A percentile compares a stretch with the other conserved stretches of the same genome.
Evolutionary conservation across 83 land plant species (phyloP).

Genomic region (Diphasiastrum complanatum): DNA sequence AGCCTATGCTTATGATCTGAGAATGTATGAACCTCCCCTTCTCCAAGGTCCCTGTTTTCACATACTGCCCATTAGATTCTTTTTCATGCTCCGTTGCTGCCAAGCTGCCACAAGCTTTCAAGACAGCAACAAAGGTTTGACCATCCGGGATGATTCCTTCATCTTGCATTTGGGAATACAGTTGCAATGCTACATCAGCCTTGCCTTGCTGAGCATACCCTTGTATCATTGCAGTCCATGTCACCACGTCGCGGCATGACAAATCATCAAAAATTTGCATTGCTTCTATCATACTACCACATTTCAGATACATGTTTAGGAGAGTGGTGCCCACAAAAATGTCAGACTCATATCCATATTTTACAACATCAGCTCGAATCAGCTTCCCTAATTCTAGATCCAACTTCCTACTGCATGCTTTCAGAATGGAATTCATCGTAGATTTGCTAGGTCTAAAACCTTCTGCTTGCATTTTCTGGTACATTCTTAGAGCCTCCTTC

Average conservation of each 20-base stretch:
- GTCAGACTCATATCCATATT: constrained; percentile 1
- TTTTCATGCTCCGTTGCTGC: too few species aligned
- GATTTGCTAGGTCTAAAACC: constrained; percentile 3
- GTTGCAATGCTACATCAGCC: background rate
- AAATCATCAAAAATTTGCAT: background rate
- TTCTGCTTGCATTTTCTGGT: constrained; percentile 1
- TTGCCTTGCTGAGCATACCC: background rate
- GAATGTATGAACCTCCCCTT: too few species aligned
- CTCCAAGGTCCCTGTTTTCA: too few species aligned
- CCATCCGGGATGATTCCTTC: too few species aligned
- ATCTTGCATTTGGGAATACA: background rate
- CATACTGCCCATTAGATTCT: too few species aligned
- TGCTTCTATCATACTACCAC: background rate
- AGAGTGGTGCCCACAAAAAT: background rate
- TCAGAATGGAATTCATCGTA: constrained; percentile 16
- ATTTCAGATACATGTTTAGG: background rate
- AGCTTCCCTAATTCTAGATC: constrained; percentile 6
- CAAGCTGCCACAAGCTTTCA: too few species aligned
- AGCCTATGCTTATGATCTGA: too few species aligned
- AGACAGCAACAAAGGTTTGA: too few species aligned
- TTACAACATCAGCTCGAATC: constrained; percentile 3
- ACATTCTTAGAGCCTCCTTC: background rate
- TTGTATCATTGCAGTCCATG: background rate
- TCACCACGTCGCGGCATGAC: background rate
- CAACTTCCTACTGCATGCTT: constrained; percentile 6